Evolutionary conservation across 139 green algal species (phyloP), one percentile per base, ranked within the genome.

Genomic region (Chlorella ohadii): DNA sequence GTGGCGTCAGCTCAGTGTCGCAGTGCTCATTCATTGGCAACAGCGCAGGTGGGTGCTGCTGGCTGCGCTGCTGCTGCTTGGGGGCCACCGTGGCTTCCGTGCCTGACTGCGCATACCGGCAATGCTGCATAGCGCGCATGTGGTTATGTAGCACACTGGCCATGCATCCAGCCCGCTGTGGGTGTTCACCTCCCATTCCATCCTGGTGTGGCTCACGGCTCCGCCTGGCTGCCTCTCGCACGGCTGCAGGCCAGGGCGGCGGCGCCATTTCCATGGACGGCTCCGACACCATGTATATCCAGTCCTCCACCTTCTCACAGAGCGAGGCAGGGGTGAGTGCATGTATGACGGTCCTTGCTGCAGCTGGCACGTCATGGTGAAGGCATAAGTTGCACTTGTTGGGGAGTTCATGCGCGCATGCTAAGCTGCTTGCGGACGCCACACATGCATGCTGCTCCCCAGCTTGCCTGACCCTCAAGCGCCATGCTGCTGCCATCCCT

Each of bases 211-310:
- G 6, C 59, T 66, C 23, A 33, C 2, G 59, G 17, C 59, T 6
- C 31, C 2, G 6, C 59, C 59, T 28, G 12, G 25, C 59, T n/a
- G 25, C 27, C 12, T 19, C 33, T 7, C 19, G 7, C 33, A 12
- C 12, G 28, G 31, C 36, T 59, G 80, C 70, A 79, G 80, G 83
- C 56, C 74, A 87, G 63, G 83, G 83, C 16, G 83, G 83, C 27
- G 83, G 73, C 31, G 83, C 83, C 1, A 59, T 87, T n/a, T 73
- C 76, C 74, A 87, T 87, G 83, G 83, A 87, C 36, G 83, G 83
- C 71, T 77, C 66, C 7, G 83, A 87, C 74, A 84, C 61, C 3
- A 36, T 84, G 27, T 68, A 57, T 0, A n/a, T 87, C 20, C 41
- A 79, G 33, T 47, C 71, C 33, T 73, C 39, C 44, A 74, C 56